These are phyloP conservation scores for Ambrosiella beaveri DNA, from an alignment of 2,329 filamentous ascomycete genomes.

Conservation along the genomic window DNA sequence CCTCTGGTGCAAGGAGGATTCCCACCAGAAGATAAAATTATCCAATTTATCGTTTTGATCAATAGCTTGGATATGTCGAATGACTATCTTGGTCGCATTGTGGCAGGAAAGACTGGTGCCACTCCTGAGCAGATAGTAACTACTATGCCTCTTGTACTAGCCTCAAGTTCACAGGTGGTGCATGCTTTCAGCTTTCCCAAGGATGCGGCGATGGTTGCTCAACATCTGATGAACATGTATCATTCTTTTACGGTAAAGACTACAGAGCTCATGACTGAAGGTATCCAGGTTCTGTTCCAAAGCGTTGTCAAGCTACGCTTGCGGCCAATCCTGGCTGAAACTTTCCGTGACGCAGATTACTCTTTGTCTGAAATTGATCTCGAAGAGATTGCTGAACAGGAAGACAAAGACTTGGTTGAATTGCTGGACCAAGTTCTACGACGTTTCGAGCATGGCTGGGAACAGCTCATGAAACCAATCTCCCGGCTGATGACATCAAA, in stretches of 20 bases:
- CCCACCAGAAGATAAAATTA: slow-evolving; percentile 74
- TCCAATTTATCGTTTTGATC: slow-evolving; percentile 79
- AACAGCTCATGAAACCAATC: slow-evolving; percentile 67
- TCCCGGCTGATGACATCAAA: slow-evolving; percentile 64
- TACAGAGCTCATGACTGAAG: slow-evolving; percentile 66
- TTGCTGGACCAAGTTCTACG: slow-evolving; percentile 52
- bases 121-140: slow-evolving; percentile 20
- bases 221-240: slow-evolving; percentile 51
- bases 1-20: slow-evolving; percentile 59
- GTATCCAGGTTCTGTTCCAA: slow-evolving; percentile 69
- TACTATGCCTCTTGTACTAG: background rate
- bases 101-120: slow-evolving; percentile 45
- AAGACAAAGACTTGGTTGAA: slow-evolving; percentile 29
- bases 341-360: slow-evolving; percentile 88
- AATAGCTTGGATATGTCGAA: slow-evolving; percentile 90
- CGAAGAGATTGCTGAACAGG: slow-evolving; percentile 34
- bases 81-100: slow-evolving; percentile 79
- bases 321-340: slow-evolving; percentile 67
- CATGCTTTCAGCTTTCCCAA: slow-evolving; percentile 66
- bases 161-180: slow-evolving; percentile 29
- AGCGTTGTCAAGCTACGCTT: slow-evolving; percentile 75
- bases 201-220: slow-evolving; percentile 53
- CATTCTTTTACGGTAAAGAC: slow-evolving; percentile 60
- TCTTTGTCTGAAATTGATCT: slow-evolving; percentile 46
- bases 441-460: slow-evolving; percentile 75